Percentiles rank a stretch among this genome's conserved stretches.
phyloP scores from a whole-genome alignment of 140 eudicot genomes.

The Cichorium intybus region DNA sequence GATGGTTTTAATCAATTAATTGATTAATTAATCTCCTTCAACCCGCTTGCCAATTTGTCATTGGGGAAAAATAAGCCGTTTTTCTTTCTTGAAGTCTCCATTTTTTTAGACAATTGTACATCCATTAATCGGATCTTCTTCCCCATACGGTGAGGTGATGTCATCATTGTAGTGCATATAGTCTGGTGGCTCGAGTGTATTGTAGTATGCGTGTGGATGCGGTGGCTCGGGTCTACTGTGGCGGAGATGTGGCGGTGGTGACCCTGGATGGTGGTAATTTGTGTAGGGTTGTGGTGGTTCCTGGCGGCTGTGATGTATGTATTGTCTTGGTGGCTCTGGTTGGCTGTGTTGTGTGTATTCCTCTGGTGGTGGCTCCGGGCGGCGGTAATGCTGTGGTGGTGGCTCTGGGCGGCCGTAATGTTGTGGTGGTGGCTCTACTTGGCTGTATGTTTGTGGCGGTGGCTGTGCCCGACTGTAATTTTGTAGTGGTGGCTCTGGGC shows the following conservation, averaged over 20 bases:
- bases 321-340: conserved; percentile 17
- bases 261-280: background rate
- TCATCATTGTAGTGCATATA: conserved; percentile 33
- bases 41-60: conserved; percentile 17
- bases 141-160: conserved; percentile 66
- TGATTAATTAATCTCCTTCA: conserved; percentile 32
- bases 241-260: background rate
- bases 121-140: conserved; percentile 85
- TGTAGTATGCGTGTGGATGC: conserved; percentile 29
- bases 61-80: conserved; percentile 24
- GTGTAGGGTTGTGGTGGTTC: conserved; percentile 12
- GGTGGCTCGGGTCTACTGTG: conserved; percentile 35
- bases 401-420: conserved; percentile 17
- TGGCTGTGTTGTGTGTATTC: conserved; percentile 11
- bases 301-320: conserved; percentile 29
- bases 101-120: conserved; percentile 60
- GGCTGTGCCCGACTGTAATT: conserved; percentile 19
- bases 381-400: background rate
- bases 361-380: conserved; percentile 22
- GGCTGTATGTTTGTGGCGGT: conserved; percentile 15
- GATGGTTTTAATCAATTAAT: conserved; percentile 11
- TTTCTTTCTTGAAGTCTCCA: background rate
- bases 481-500: conserved; percentile 18
- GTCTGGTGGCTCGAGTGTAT: conserved; percentile 35
- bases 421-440: conserved; percentile 4